A percentile compares a stretch with the other conserved stretches of the same genome.
Evolutionary conservation across 257 asterid genomes (phyloP).

Genomic region (Nicotiana obtusifolia): DNA sequence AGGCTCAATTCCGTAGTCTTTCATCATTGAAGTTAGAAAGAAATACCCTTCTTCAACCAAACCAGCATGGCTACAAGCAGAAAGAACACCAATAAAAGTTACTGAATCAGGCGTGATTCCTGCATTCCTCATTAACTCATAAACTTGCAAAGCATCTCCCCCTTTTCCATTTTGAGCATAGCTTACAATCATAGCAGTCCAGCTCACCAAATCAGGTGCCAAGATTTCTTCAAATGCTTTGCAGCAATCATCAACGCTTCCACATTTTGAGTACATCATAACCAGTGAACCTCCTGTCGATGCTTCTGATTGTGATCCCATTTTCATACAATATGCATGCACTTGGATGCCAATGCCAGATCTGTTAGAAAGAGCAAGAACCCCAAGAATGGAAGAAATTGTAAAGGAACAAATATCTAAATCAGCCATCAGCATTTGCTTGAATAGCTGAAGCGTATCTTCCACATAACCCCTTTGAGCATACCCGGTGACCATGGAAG

Average conservation of each 20-base stretch:
- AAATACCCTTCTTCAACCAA: conserved; percentile 66
- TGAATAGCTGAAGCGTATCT: conserved; percentile 47
- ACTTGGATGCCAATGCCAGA: conserved; percentile 37
- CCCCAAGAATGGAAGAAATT: conserved; percentile 49
- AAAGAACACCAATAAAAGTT: conserved; percentile 52
- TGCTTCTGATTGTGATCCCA: conserved; percentile 50
- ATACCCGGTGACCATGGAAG: conserved; percentile 60
- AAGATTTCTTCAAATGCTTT: conserved; percentile 41
- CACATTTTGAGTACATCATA: conserved; percentile 64
- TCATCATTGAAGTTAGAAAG: conserved; percentile 59
- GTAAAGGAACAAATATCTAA: conserved; percentile 41
- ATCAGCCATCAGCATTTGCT: conserved; percentile 31
- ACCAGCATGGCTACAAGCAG: conserved; percentile 81
- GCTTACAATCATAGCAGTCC: conserved; percentile 66
- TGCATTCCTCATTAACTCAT: conserved; percentile 55
- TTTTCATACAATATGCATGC: conserved; percentile 47
- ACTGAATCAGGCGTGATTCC: conserved; percentile 52
- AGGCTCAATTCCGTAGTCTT: conserved; percentile 60
- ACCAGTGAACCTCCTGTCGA: conserved; percentile 61
- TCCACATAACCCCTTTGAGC: conserved; percentile 43
- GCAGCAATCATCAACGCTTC: conserved; percentile 47
- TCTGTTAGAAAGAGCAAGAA: conserved; percentile 29
- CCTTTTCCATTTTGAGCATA: conserved; percentile 75
- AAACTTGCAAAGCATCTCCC: conserved; percentile 48
- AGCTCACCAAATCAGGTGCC: conserved; percentile 49